Evolutionary conservation across 306 rosid genomes (phyloP).

Genomic region (Nissolia schottii): DNA sequence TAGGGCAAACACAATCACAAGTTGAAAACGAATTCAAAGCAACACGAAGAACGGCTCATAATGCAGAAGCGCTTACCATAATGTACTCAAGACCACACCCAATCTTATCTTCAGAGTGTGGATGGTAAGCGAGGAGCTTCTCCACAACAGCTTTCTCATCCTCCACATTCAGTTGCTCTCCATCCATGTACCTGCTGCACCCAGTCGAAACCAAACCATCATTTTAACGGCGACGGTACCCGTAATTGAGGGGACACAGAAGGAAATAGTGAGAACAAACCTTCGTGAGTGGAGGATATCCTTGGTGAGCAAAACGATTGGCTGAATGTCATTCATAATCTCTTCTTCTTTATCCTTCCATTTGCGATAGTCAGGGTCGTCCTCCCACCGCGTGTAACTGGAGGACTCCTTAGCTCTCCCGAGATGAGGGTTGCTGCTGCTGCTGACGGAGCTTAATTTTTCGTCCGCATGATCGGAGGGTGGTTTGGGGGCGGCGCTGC

Average conservation of each 20-base stretch:
- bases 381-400: slow-evolving; percentile 36
- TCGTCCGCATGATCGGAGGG: slow-evolving; percentile 40
- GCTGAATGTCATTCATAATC: slow-evolving; percentile 66
- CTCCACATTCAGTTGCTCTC: slow-evolving; percentile 46
- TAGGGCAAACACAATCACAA: not conserved
- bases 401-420: slow-evolving; percentile 29
- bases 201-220: not conserved
- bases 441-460: not conserved
- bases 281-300: slow-evolving; percentile 68
- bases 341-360: slow-evolving; percentile 68
- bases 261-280: slow-evolving; percentile 12
- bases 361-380: slow-evolving; percentile 52
- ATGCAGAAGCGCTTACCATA: slow-evolving; percentile 50
- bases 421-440: slow-evolving; percentile 13
- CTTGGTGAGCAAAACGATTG: slow-evolving; percentile 51
- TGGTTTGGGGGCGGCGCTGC: slow-evolving; percentile 30
- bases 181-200: slow-evolving; percentile 58
- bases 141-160: slow-evolving; percentile 65
- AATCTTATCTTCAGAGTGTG: slow-evolving; percentile 75
- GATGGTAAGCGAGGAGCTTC: slow-evolving; percentile 75
- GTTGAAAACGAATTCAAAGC: not conserved
- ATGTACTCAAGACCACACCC: slow-evolving; percentile 83
- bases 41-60: not conserved
- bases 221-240: not conserved
- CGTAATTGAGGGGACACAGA: not conserved